These are phyloP conservation scores for Talaromyces adpressus DNA, from an alignment of 495 filamentous ascomycete species.

Conservation along the genomic window DNA sequence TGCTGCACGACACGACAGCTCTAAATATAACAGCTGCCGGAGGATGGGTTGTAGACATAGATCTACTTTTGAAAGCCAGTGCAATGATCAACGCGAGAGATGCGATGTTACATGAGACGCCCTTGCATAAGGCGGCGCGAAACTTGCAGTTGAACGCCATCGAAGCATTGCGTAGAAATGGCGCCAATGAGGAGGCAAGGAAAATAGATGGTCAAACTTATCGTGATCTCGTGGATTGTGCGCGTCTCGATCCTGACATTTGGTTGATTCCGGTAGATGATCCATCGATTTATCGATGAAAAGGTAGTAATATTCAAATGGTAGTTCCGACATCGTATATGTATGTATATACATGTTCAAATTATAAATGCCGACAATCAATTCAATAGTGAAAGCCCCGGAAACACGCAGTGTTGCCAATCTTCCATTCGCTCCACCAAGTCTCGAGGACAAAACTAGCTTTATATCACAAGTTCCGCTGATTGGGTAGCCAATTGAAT, in stretches of 20 bases:
- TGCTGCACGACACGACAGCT: neutral
- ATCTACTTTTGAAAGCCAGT: neutral
- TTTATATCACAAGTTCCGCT: too few relatives aligned
- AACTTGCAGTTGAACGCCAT: neutral
- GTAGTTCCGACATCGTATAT: too few relatives aligned
- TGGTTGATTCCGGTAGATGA: neutral
- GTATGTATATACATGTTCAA: too few relatives aligned
- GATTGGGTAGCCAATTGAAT: neutral
- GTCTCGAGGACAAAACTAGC: too few relatives aligned
- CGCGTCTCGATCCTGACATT: neutral
- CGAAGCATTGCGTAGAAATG: neutral
- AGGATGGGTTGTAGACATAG: neutral
- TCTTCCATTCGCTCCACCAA: too few relatives aligned
- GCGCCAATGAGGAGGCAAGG: neutral
- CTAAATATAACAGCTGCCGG: neutral
- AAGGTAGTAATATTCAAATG: too few relatives aligned
- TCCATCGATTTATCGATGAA: neutral
- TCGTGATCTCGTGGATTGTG: conserved; percentile 3
- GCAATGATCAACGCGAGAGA: neutral
- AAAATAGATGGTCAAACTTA: conserved; percentile 4
- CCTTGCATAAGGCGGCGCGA: neutral
- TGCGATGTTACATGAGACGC: neutral
- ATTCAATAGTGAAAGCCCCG: too few relatives aligned
- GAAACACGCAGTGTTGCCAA: too few relatives aligned
- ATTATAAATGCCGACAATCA: too few relatives aligned